Evolutionary conservation across 1,139 yeast species (phyloP).

Genomic region (Hemisphaericaspora xylofermentans): DNA sequence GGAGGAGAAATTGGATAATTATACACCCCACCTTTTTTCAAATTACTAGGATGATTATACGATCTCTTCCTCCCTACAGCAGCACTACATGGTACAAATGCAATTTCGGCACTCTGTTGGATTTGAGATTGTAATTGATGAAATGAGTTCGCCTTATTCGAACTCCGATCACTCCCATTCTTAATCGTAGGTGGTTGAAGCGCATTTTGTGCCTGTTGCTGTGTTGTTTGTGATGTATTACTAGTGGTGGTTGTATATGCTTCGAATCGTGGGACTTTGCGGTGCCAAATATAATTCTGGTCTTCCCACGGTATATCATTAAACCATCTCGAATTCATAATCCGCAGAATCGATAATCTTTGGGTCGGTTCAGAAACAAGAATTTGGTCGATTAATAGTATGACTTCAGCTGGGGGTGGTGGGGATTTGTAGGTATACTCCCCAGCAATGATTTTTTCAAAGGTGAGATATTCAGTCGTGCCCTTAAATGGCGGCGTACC

Average conservation of each 20-base stretch:
- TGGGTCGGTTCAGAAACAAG: constrained; percentile 48
- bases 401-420: constrained; percentile 52
- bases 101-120: constrained; percentile 36
- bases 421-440: constrained; percentile 77
- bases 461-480: constrained; percentile 88
- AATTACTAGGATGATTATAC: constrained; percentile 35
- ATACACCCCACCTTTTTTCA: too few relatives aligned
- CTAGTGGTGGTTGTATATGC: constrained; percentile 66
- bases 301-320: constrained; percentile 44
- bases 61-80: constrained; percentile 25
- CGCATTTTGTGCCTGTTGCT: constrained; percentile 18
- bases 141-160: constrained; percentile 39
- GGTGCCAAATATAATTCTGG: constrained; percentile 40
- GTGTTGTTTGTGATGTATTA: too few relatives aligned
- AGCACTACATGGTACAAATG: constrained; percentile 35
- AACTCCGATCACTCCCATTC: constrained; percentile 38
- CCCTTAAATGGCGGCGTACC: constrained; percentile 98
- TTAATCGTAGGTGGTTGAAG: constrained; percentile 32
- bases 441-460: constrained; percentile 84
- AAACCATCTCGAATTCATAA: constrained; percentile 41
- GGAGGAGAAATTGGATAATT: neutral
- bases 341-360: constrained; percentile 35
- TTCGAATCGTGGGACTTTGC: constrained; percentile 49
- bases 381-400: constrained; percentile 69
- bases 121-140: constrained; percentile 46